Evolutionary conservation across 73 alveolate genomes (phyloP).

Genomic region (Blepharisma japonicum): DNA sequence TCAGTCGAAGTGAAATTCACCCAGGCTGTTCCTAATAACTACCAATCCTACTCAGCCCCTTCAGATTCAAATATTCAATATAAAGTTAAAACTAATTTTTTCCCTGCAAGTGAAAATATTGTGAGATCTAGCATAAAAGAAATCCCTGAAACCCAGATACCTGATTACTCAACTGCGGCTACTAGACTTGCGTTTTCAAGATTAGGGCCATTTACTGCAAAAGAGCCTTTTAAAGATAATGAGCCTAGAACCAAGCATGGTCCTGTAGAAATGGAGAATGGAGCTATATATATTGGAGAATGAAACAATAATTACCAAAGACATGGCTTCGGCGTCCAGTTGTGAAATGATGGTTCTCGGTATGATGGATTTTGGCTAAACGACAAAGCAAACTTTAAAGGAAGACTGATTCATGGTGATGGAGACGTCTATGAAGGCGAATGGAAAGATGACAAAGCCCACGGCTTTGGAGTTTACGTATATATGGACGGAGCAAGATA

Average conservation of each 20-base stretch:
- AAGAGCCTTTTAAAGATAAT: background rate
- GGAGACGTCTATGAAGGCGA: slow-evolving; percentile 56
- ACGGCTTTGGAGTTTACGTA: slow-evolving; percentile 70
- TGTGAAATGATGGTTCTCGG: slow-evolving; percentile 30
- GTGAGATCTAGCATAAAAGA: slow-evolving; percentile 3
- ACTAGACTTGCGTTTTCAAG: background rate
- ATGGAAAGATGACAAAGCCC: slow-evolving; percentile 56
- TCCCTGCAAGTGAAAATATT: background rate
- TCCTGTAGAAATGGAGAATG: slow-evolving; percentile 45
- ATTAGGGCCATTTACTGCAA: background rate
- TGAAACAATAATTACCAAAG: slow-evolving; percentile 27
- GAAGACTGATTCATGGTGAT: slow-evolving; percentile 49
- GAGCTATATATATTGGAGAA: slow-evolving; percentile 57
- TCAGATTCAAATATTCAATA: background rate
- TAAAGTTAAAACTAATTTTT: background rate
- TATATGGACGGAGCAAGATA: slow-evolving; percentile 72
- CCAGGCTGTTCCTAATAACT: no score
- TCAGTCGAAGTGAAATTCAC: no score
- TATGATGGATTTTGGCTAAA: slow-evolving; percentile 44
- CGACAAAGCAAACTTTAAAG: slow-evolving; percentile 42
- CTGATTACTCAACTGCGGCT: slow-evolving; percentile 23
- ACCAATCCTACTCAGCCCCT: background rate
- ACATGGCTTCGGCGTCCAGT: slow-evolving; percentile 8
- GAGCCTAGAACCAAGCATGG: background rate
- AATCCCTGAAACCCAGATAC: background rate